Evolutionary conservation across 805 yeast species (phyloP).

Genomic region (Blastobotrys mokoenaii): DNA sequence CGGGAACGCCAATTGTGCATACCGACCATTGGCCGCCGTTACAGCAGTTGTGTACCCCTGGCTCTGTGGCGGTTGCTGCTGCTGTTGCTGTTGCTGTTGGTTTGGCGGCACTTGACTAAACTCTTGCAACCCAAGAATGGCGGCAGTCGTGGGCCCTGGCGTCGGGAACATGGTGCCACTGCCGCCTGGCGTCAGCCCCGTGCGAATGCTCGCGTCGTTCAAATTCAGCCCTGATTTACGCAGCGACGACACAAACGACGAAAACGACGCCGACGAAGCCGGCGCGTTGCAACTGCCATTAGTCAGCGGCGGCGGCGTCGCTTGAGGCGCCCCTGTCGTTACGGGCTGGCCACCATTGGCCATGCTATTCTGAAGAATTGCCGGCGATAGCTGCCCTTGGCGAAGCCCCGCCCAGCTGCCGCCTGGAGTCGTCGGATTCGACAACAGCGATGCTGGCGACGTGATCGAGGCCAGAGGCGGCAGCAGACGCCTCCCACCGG

Average conservation of each 20-base stretch:
- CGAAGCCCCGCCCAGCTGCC: conserved; percentile 20
- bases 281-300: conserved; percentile 8
- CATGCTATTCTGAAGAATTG: conserved; percentile 28
- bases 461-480: conserved; percentile 24
- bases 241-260: conserved; percentile 1
- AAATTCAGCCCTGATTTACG: conserved; percentile 4
- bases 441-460: conserved; percentile 20
- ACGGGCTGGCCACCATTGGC: conserved; percentile 13
- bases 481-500: conserved; percentile 19
- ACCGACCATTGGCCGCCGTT: neutral
- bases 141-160: conserved; percentile 30
- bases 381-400: conserved; percentile 32
- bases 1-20: neutral
- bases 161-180: conserved; percentile 27
- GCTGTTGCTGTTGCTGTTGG: conserved; percentile 6
- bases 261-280: neutral
- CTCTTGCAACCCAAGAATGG: conserved; percentile 29
- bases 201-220: conserved; percentile 31
- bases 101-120: neutral
- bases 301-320: conserved; percentile 9
- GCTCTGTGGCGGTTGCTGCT: conserved; percentile 9
- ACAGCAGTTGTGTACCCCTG: neutral
- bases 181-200: conserved; percentile 32
- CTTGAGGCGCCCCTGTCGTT: conserved; percentile 19
- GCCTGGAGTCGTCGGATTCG: conserved; percentile 11